Percentiles rank a stretch among this genome's conserved stretches.
These are phyloP conservation scores for Hymenotorrendiella dingleyae DNA, from an alignment of 2,329 filamentous ascomycete genomes.

Conservation along the genomic window DNA sequence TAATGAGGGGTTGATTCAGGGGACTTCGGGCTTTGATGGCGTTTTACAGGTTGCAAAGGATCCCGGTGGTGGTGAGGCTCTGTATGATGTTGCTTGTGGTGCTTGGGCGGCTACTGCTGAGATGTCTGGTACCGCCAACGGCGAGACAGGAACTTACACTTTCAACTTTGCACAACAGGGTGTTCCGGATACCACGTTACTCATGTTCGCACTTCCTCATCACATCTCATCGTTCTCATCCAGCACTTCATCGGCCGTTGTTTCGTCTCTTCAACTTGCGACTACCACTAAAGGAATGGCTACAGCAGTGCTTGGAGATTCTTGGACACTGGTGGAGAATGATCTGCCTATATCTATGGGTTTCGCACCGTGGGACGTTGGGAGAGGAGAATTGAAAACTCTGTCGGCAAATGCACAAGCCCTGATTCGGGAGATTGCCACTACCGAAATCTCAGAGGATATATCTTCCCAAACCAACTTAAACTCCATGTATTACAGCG, in stretches of 20 bases:
- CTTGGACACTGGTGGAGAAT: conserved; percentile 72
- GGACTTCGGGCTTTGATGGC: conserved; percentile 65
- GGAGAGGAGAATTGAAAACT: conserved; percentile 37
- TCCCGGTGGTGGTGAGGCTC: conserved; percentile 54
- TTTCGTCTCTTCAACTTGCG: conserved; percentile 55
- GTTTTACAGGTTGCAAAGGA: conserved; percentile 80
- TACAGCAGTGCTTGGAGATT: conserved; percentile 63
- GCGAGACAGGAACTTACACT: conserved; percentile 61
- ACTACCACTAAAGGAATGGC: conserved; percentile 83
- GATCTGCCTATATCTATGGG: conserved; percentile 69
- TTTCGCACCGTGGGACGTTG: conserved; percentile 71
- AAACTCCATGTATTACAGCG: conserved; percentile 89
- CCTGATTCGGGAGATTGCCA: conserved; percentile 55
- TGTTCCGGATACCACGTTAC: conserved; percentile 49
- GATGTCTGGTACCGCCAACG: conserved; percentile 57
- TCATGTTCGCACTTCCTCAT: conserved; percentile 88
- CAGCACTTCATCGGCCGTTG: conserved; percentile 42
- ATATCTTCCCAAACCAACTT: conserved; percentile 68
- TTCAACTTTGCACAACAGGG: conserved; percentile 71
- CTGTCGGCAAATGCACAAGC: conserved; percentile 51
- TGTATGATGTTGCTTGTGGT: conserved; percentile 72
- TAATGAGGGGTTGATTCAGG: conserved; percentile 59
- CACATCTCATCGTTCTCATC: conserved; percentile 71
- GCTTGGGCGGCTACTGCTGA: conserved; percentile 62
- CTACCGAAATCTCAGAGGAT: conserved; percentile 70